Evolutionary conservation across 2,329 filamentous ascomycete genomes (phyloP), one percentile per base, ranked within the genome.

Genomic region (Cercospora zeae-maydis): DNA sequence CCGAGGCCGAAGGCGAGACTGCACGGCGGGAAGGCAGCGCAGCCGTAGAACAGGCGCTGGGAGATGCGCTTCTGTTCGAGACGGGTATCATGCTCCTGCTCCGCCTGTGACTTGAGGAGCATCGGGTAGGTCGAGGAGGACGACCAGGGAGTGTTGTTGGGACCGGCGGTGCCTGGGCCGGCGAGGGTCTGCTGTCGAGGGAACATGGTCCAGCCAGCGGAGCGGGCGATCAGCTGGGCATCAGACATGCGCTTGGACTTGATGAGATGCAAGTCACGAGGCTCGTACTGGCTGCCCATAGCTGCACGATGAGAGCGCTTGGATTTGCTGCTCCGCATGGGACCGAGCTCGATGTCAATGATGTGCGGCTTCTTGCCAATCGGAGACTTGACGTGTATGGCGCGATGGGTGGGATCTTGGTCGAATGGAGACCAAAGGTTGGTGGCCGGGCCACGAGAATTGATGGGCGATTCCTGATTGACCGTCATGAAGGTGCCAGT

Each of bases 1-100:
- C 72, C 71, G 6, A 67, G 45, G 16, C 64, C 66, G 47, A 71
- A 70, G 42, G 62, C 55, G 31, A 72, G 53, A 6, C 71, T 62
- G 4, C 70, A 51, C 11, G 66, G 58, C 14, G 71, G 70, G 49
- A 65, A 63, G 21, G 66, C 62, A n/a, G 42, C 47, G 52, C 53
- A 59, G 49, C 47, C 27, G 37, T 21, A 54, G 58, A 66, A 57
- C 47, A 53, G 65, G 24, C 52, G 59, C 19, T 61, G 56, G 19
- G 64, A 67, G 59, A 70, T 63, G 30, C 21, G 37, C 57, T 64
- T 61, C 61, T 69, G 68, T 63, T 68, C 65, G 27, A 39, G 31
- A 11, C 58, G 57, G 11, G 42, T 14, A 9, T 56, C 59, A 11
- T 36, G 42, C 11, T 65, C 37, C 30, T 59, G 6, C 13, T 56